phyloP scores from a whole-genome alignment of 179 eudicot genomes.

The Vitellaria paradoxa region DNA sequence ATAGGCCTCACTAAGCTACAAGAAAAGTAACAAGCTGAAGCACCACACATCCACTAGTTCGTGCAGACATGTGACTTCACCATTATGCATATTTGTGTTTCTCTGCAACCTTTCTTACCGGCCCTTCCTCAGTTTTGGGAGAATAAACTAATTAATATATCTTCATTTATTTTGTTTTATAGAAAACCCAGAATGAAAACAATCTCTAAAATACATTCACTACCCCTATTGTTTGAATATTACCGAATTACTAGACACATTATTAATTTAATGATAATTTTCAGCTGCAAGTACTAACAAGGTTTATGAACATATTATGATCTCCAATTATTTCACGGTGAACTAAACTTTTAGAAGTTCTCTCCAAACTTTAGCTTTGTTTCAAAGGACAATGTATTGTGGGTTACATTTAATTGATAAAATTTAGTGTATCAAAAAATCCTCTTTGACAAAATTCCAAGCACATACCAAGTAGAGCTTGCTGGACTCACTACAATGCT shows the following conservation, averaged over 20 bases:
- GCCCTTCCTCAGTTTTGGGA: neutral
- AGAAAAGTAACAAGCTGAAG: neutral
- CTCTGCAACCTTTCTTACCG: neutral
- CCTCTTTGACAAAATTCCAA: neutral
- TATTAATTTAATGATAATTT: neutral
- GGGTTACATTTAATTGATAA: neutral
- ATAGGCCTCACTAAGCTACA: neutral
- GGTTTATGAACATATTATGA: neutral
- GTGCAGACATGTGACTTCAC: neutral
- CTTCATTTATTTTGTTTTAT: neutral
- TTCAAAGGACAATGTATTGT: neutral
- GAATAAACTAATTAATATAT: neutral
- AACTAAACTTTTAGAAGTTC: neutral
- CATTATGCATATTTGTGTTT: neutral
- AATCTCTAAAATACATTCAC: too few relatives aligned
- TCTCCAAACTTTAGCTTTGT: neutral
- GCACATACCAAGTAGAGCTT: conserved; percentile 76
- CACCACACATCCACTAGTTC: neutral
- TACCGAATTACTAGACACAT: neutral
- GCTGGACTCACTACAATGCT: conserved; percentile 67
- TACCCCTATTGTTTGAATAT: too few relatives aligned
- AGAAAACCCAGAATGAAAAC: neutral
- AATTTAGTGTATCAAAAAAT: neutral
- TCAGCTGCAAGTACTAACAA: neutral
- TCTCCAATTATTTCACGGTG: neutral